Conservation (phyloP, 208 protist genomes). For the Lotmaria passim region DNA sequence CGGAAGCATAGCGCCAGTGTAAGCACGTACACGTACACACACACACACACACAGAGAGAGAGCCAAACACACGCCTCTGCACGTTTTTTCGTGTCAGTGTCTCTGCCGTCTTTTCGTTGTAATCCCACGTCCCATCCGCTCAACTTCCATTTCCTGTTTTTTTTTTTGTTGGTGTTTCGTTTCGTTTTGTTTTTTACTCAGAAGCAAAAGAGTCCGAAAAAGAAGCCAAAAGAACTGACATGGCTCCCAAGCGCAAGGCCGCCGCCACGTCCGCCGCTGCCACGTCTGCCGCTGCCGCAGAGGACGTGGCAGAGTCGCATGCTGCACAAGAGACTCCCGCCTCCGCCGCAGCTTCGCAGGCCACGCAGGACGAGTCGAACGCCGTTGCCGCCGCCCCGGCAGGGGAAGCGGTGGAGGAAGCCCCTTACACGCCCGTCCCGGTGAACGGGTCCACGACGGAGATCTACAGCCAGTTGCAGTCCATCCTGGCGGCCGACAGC, state of each 20-base stretch:
- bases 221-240: slow-evolving; percentile 18
- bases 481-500: slow-evolving; percentile 51
- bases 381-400: neutral
- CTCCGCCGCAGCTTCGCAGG: neutral
- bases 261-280: slow-evolving; percentile 26
- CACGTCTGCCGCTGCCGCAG: slow-evolving; percentile 3
- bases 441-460: slow-evolving; percentile 48
- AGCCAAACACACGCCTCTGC: too few species aligned
- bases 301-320: neutral
- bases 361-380: neutral
- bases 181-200: neutral
- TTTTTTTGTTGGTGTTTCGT: slow-evolving; percentile 6
- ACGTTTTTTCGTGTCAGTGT: too few species aligned
- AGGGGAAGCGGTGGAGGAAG: slow-evolving; percentile 14
- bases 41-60: too few species aligned
- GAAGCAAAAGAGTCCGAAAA: slow-evolving; percentile 1
- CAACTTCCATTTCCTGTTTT: neutral
- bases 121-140: neutral
- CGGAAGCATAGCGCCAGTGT: too few species aligned
- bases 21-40: too few species aligned
- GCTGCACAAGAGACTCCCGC: too few species aligned
- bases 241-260: slow-evolving; percentile 74
- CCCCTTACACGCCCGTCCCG: slow-evolving; percentile 25
- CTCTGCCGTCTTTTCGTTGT: too few species aligned
- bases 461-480: slow-evolving; percentile 75